phyloP scores from a whole-genome alignment of 352 stramenopile genomes.

The Peronospora tabacina region DNA sequence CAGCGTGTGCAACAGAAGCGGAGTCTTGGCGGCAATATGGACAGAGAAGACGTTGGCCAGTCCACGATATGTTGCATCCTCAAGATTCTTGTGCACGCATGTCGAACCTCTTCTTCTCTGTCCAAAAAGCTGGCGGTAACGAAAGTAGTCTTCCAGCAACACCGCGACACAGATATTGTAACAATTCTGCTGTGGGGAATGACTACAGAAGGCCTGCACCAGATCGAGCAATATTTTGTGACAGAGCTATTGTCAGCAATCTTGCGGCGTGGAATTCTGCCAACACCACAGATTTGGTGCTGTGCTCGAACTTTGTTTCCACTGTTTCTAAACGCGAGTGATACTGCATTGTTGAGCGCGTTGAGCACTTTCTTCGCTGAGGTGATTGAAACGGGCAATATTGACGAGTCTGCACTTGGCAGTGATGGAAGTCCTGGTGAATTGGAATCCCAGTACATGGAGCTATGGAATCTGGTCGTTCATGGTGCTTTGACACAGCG shows the following conservation, averaged over 20 bases:
- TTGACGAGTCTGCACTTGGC: slow-evolving; percentile 32
- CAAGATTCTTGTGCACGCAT: slow-evolving; percentile 64
- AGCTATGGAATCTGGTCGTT: slow-evolving; percentile 47
- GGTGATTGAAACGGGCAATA: slow-evolving; percentile 45
- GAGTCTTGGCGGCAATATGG: slow-evolving; percentile 10
- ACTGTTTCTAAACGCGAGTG: slow-evolving; percentile 26
- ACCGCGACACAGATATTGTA: slow-evolving; percentile 36
- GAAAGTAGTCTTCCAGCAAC: slow-evolving; percentile 19
- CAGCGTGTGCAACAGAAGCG: slow-evolving; percentile 24
- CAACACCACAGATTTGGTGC: slow-evolving; percentile 43
- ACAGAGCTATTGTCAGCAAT: slow-evolving; percentile 58
- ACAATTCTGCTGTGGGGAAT: slow-evolving; percentile 33
- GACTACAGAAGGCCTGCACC: slow-evolving; percentile 25
- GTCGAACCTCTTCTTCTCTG: slow-evolving; percentile 51
- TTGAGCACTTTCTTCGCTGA: slow-evolving; percentile 60
- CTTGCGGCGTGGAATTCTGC: slow-evolving; percentile 43
- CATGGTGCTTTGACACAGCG: slow-evolving; percentile 32
- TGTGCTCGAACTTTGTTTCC: slow-evolving; percentile 42
- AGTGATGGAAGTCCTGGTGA: slow-evolving; percentile 4
- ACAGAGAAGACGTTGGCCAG: slow-evolving; percentile 49
- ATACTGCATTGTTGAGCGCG: slow-evolving; percentile 44
- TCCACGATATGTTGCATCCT: slow-evolving; percentile 63
- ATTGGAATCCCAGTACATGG: slow-evolving; percentile 21
- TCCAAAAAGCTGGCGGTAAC: slow-evolving; percentile 48
- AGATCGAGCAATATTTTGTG: slow-evolving; percentile 55